Conservation (phyloP, 352 stramenopile genomes). For the Phytopythium chamaehyphon region DNA sequence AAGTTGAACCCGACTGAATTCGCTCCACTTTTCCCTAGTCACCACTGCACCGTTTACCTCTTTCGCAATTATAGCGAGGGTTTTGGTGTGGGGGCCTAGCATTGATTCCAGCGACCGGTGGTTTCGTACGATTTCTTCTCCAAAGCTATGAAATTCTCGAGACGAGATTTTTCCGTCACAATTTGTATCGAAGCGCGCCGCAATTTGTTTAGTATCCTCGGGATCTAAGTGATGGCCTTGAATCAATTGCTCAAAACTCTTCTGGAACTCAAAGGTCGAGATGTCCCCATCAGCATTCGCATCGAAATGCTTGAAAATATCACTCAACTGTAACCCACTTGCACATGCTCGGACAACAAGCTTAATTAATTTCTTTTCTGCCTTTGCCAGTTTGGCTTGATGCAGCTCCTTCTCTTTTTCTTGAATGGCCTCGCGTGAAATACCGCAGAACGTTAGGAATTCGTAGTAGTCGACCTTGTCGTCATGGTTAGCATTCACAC, state of each 20-base stretch:
- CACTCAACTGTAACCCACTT: constrained; percentile 37
- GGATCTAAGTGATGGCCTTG: constrained; percentile 23
- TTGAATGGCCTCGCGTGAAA: constrained; percentile 18
- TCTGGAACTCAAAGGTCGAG: constrained; percentile 50
- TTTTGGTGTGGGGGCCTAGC: constrained; percentile 20
- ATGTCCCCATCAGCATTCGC: constrained; percentile 53
- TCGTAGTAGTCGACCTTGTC: constrained; percentile 62
- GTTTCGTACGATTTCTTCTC: constrained; percentile 28
- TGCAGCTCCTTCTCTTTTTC: constrained; percentile 8
- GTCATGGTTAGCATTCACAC: constrained; percentile 60
- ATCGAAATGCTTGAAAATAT: constrained; percentile 83
- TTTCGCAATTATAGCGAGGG: constrained; percentile 8
- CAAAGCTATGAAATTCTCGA: constrained; percentile 61
- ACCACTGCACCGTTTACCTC: constrained; percentile 2
- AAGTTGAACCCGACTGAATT: constrained; percentile 27
- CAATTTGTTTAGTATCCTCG: constrained; percentile 35
- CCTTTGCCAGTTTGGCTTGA: constrained; percentile 10
- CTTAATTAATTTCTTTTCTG: constrained; percentile 62
- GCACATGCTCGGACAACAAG: constrained; percentile 44
- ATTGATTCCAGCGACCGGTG: constrained; percentile 20
- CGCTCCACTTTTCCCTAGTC: constrained; percentile 22
- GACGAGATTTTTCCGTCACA: constrained; percentile 52
- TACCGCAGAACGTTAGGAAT: constrained; percentile 54
- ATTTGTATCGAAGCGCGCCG: constrained; percentile 50
- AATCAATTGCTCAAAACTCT: constrained; percentile 48